Percentiles rank a stretch among this genome's conserved stretches.
phyloP scores from a whole-genome alignment of 2,329 filamentous ascomycete genomes.

The Fusarium coffeatum region DNA sequence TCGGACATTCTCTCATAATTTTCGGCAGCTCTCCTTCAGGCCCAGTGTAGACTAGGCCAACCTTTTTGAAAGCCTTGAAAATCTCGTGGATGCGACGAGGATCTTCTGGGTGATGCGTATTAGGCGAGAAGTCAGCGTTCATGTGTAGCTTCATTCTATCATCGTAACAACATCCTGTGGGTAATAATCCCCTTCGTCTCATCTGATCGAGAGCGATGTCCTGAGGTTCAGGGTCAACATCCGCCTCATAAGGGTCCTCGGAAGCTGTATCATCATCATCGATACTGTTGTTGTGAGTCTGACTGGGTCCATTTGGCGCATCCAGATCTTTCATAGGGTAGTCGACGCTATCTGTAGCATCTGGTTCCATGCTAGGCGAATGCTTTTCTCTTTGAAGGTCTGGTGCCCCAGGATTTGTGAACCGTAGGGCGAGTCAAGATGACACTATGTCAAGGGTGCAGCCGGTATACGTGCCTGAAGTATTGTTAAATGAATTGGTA shows the following conservation, averaged over 20 bases:
- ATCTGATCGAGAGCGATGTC: conserved; percentile 54
- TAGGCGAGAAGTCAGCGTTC: conserved; percentile 78
- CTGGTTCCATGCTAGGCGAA: conserved; percentile 21
- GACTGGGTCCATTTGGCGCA: conserved; percentile 43
- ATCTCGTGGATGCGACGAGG: conserved; percentile 93
- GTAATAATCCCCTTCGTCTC: conserved; percentile 63
- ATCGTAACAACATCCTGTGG: conserved; percentile 89
- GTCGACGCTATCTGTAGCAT: conserved; percentile 58
- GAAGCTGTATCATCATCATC: conserved; percentile 52
- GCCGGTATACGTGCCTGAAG: conserved; percentile 4
- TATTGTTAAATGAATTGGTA: conserved; percentile 6
- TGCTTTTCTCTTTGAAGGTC: conserved; percentile 30
- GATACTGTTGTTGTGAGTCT: conserved; percentile 31
- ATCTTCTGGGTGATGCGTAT: conserved; percentile 92
- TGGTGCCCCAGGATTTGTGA: conserved; percentile 33
- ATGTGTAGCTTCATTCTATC: conserved; percentile 95
- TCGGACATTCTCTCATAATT: conserved; percentile 65
- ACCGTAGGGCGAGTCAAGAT: conserved; percentile 6
- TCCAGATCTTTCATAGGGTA: conserved; percentile 58
- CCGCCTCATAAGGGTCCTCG: conserved; percentile 52
- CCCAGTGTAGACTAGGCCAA: conserved; percentile 78
- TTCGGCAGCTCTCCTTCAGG: conserved; percentile 64
- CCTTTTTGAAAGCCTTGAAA: conserved; percentile 86
- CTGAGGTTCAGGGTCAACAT: conserved; percentile 52
- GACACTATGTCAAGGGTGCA: background rate